Evolutionary conservation across 23 red algal species (phyloP).

Genomic region (Cyanidiococcus yangmingshanensis): DNA sequence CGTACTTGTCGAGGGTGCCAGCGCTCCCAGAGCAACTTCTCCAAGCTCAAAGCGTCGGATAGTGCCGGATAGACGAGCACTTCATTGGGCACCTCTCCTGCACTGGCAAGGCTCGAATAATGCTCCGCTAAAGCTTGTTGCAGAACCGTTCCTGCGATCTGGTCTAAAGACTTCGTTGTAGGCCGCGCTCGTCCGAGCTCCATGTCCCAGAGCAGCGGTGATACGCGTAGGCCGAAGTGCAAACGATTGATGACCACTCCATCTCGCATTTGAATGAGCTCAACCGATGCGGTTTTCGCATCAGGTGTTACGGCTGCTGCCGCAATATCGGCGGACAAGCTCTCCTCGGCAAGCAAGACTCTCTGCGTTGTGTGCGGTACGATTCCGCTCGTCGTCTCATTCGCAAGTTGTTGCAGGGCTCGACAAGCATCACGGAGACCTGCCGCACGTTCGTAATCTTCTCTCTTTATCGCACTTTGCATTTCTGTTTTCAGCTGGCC

Average conservation of each 20-base stretch:
- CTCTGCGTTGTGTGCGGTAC: constrained; percentile 10
- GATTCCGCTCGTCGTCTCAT: not conserved
- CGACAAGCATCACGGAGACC: constrained; percentile 26
- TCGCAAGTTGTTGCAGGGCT: not conserved
- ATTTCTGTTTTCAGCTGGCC: constrained; percentile 31
- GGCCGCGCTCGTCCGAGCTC: not conserved
- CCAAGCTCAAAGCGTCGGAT: constrained; percentile 9
- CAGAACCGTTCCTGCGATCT: not conserved
- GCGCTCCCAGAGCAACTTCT: constrained; percentile 28
- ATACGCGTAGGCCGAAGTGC: constrained; percentile 19
- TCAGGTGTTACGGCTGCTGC: constrained; percentile 18
- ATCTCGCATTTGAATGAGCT: constrained; percentile 38
- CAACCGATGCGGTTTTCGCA: constrained; percentile 27
- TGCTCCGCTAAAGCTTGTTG: constrained; percentile 29
- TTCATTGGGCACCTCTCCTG: constrained; percentile 39
- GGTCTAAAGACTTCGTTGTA: not conserved
- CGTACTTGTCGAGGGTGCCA: constrained; percentile 19
- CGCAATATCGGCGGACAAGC: not conserved
- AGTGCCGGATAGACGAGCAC: constrained; percentile 24
- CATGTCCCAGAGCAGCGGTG: not conserved
- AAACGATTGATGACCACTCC: constrained; percentile 38
- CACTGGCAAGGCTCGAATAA: constrained; percentile 25
- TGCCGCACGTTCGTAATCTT: constrained; percentile 47
- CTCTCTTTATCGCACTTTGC: constrained; percentile 8
- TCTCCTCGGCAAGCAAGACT: not conserved